Conservation (phyloP, 495 filamentous ascomycete species). For the Penicillium argentinense region DNA sequence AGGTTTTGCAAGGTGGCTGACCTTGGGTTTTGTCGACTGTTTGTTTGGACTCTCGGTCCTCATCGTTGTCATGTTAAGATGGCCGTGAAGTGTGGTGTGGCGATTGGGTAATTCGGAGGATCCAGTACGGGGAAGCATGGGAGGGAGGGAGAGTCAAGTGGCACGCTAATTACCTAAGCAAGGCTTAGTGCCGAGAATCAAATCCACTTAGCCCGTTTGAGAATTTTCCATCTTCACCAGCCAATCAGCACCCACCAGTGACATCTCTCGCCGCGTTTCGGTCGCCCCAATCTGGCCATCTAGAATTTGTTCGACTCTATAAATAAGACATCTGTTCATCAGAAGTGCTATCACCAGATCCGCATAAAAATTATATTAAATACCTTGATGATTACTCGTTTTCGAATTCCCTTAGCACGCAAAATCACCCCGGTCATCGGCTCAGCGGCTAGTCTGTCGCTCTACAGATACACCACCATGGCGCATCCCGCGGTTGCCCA, state of each 20-base stretch:
- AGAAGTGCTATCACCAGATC: not conserved
- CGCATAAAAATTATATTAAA: slow-evolving; percentile 3
- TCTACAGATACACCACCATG: slow-evolving; percentile 10
- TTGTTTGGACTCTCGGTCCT: not conserved
- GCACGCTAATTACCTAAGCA: not conserved
- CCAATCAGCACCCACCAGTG: slow-evolving; percentile 24
- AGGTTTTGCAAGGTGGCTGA: not conserved
- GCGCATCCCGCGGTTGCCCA: slow-evolving; percentile 4
- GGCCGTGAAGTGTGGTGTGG: not conserved
- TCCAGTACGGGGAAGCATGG: not conserved
- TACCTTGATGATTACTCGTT: slow-evolving; percentile 4
- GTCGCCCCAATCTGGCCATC: not conserved
- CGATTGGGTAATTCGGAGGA: not conserved
- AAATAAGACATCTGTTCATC: slow-evolving; percentile 1
- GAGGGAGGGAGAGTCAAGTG: not conserved
- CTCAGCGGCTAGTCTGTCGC: slow-evolving; percentile 9
- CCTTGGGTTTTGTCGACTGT: not conserved
- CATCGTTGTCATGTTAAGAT: not conserved
- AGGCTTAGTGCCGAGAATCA: slow-evolving; percentile 5
- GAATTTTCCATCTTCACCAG: slow-evolving; percentile 2
- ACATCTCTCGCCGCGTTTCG: slow-evolving; percentile 12
- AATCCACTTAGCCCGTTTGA: slow-evolving; percentile 2
- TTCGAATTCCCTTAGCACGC: slow-evolving; percentile 8
- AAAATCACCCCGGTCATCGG: slow-evolving; percentile 3
- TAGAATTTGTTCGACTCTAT: slow-evolving; percentile 5